Evolutionary conservation across 2,329 filamentous ascomycete species (phyloP).

Genomic region (Cercospora sp.): DNA sequence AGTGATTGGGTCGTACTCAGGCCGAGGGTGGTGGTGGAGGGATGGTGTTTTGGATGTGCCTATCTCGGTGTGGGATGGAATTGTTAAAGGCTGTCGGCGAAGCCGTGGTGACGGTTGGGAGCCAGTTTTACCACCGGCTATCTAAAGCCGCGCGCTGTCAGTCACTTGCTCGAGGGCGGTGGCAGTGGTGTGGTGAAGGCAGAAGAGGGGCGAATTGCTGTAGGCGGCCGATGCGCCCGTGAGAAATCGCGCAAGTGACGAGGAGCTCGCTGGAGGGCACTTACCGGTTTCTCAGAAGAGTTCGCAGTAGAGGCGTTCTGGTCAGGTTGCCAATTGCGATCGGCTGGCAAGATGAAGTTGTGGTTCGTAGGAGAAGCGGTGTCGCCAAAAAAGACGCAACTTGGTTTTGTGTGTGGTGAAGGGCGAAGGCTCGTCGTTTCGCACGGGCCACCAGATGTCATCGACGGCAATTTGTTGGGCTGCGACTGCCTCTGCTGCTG

Average conservation of each 20-base stretch:
- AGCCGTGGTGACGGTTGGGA: conserved; percentile 45
- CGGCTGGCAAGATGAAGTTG: neutral
- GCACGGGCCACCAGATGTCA: neutral
- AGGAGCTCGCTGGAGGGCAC: neutral
- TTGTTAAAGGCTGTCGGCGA: conserved; percentile 41
- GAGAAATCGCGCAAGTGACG: neutral
- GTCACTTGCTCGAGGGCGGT: conserved; percentile 6
- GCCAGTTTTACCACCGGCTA: neutral
- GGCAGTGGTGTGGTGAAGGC: neutral
- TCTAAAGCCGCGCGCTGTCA: conserved; percentile 4
- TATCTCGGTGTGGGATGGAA: conserved; percentile 42
- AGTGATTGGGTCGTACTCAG: conserved; percentile 40
- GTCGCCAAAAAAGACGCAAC: neutral
- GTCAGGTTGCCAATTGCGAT: neutral
- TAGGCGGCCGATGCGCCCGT: neutral
- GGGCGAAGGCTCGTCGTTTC: neutral
- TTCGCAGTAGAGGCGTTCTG: neutral
- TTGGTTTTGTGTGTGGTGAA: neutral
- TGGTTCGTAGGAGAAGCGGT: neutral
- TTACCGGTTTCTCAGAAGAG: neutral
- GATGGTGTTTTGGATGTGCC: conserved; percentile 53
- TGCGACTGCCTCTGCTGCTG: neutral
- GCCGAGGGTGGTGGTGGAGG: conserved; percentile 43
- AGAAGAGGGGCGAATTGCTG: neutral
- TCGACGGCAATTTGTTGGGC: neutral